A percentile compares a stretch with the other conserved stretches of the same genome.
These are phyloP conservation scores for Yamadazyma spencermartinsiae DNA, from an alignment of 1,139 yeast genomes.

Conservation along the genomic window DNA sequence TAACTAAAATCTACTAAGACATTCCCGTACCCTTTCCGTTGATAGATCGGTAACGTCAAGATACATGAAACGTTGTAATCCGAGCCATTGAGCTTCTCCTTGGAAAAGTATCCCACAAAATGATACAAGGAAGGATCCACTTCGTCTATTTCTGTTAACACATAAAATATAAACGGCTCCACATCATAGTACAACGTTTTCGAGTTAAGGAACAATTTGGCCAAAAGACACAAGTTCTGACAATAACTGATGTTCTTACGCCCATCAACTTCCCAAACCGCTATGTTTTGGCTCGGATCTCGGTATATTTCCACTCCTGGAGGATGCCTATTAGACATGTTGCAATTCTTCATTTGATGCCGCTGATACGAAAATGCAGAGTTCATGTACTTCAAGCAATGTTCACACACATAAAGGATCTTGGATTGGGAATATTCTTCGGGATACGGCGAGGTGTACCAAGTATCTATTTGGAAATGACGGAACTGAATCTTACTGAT, in stretches of 20 bases:
- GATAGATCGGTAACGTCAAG: constrained; percentile 83
- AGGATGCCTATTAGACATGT: constrained; percentile 57
- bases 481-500: constrained; percentile 65
- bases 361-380: constrained; percentile 68
- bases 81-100: constrained; percentile 75
- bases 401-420: constrained; percentile 76
- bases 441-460: constrained; percentile 95
- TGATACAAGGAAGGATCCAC: constrained; percentile 54
- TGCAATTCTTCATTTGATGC: constrained; percentile 71
- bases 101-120: constrained; percentile 92
- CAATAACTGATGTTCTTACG: constrained; percentile 79
- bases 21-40: constrained; percentile 87
- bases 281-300: constrained; percentile 47
- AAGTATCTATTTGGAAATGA: constrained; percentile 73
- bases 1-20: constrained; percentile 88
- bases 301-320: constrained; percentile 93
- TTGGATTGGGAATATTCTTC: constrained; percentile 71
- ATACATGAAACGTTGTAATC: constrained; percentile 89
- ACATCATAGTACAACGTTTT: constrained; percentile 93
- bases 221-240: constrained; percentile 84
- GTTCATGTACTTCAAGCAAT: constrained; percentile 78
- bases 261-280: constrained; percentile 93
- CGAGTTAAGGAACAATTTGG: constrained; percentile 85
- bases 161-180: constrained; percentile 89
- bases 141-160: constrained; percentile 69